Conservation (phyloP, 108 stramenopile species). For the Mediolabrus comicus region DNA sequence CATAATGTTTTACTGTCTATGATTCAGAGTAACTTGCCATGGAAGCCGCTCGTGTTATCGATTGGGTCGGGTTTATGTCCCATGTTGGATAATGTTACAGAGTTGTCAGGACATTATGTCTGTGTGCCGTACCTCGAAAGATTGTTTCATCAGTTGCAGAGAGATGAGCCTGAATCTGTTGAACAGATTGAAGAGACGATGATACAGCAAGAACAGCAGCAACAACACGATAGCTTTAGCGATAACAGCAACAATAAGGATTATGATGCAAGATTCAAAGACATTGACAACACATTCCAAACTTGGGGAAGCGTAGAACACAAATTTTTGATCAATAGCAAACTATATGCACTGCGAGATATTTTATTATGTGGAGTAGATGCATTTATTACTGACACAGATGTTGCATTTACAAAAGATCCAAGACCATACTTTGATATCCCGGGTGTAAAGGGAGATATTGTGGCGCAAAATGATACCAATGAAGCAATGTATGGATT, state of each 20-base stretch:
- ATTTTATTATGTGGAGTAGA: not conserved
- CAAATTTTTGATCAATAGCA: slow-evolving; percentile 5
- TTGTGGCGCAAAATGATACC: slow-evolving; percentile 11
- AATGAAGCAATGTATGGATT: not conserved
- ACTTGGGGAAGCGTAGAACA: slow-evolving; percentile 3
- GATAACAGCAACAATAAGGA: not conserved
- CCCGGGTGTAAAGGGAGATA: not conserved
- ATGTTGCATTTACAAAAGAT: not conserved
- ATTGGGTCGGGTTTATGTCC: slow-evolving; percentile 2
- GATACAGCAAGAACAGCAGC: not conserved
- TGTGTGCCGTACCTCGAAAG: slow-evolving; percentile 4
- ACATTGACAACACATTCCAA: not conserved
- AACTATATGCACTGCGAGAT: slow-evolving; percentile 5
- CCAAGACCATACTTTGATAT: slow-evolving; percentile 4
- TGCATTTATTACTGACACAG: slow-evolving; percentile 1
- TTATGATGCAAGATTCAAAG: not conserved
- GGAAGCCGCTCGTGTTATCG: slow-evolving; percentile 1
- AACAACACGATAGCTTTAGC: too few relatives aligned
- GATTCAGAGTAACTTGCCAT: not conserved
- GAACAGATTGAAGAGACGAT: not conserved
- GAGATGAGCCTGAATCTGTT: slow-evolving; percentile 4
- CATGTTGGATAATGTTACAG: not conserved
- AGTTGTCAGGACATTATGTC: not conserved
- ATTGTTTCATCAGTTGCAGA: not conserved
- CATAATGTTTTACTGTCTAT: not conserved